Evolutionary conservation across 768 basidiomycete species (phyloP), one percentile per base, ranked within the genome.

Genomic region (Guyanaporus albipodus): DNA sequence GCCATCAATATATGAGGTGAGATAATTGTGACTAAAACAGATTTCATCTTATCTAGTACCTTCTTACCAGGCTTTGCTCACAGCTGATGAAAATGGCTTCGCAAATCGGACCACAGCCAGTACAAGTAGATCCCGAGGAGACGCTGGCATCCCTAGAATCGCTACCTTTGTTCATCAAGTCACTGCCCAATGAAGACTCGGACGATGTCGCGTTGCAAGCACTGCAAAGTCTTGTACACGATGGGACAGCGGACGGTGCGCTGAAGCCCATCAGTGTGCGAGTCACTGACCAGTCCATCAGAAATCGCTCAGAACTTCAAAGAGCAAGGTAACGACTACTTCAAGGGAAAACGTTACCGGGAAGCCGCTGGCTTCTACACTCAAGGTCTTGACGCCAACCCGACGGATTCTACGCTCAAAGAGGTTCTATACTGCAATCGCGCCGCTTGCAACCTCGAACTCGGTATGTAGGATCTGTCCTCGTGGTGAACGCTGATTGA

Each of bases 301-400:
- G 96, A 98, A 65, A 73, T 91, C 53, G 91, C 95, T 1, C 76
- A 80, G 50, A 93, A 88, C 60, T 96, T 97, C 69, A 97, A 96
- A 66, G 83, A 91, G 43, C 91, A 95, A 62, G 96, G 93, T 5
- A 98, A 97, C 62, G 92, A 94, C 45, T 91, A 95, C 59, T 95
- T 88, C 70, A 85, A 82, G 54, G 85, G 85, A 23, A 91, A 89
- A 60, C 79, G 89, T 34, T 87, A 80, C 65, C 79, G 89, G 29
- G 93, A 98, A 64, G 96, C 96, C 1, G 50, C 85, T 8, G 80
- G 82, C 1, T 96, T 97, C 64, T 99, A 98, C 64, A 82, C 85
- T 0, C 89, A 94, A 63, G 95, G 87, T 2, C 57, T 98, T 21
- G 90, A 93, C 46, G 89, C 87, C 17, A 81, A 87, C 46, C 90